phyloP scores from a whole-genome alignment of 1,139 yeast species.

The Pichia terricola region DNA sequence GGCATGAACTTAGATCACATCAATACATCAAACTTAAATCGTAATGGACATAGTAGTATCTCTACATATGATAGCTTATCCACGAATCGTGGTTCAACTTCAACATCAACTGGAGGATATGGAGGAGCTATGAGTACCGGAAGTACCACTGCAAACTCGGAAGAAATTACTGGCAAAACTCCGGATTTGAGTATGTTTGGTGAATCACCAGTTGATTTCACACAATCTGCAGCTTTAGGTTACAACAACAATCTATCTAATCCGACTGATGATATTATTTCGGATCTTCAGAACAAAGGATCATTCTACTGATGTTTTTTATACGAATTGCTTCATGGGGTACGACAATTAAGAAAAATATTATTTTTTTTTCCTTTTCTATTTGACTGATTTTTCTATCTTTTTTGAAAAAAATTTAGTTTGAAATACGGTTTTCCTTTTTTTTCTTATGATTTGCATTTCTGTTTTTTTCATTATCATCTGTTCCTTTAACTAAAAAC shows the following conservation, averaged over 20 bases:
- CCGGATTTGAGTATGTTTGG: slow-evolving; percentile 3
- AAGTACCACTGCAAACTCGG: neutral
- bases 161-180: neutral
- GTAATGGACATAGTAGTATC: too few species aligned
- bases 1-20: neutral
- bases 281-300: slow-evolving; percentile 1
- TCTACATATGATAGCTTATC: too few species aligned
- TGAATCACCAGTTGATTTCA: slow-evolving; percentile 1
- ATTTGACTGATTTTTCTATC: neutral
- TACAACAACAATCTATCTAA: neutral
- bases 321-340: neutral
- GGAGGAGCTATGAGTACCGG: neutral
- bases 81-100: neutral
- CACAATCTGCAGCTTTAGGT: neutral
- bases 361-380: neutral
- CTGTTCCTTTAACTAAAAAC: too few species aligned
- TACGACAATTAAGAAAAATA: too few species aligned
- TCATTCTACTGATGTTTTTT: neutral
- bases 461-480: too few species aligned
- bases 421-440: neutral
- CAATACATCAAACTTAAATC: too few species aligned
- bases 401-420: too few species aligned
- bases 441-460: too few species aligned
- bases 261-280: neutral
- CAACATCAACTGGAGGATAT: neutral